A percentile compares a stretch with the other conserved stretches of the same genome.
These are phyloP conservation scores for Trichoderma afroharzianum DNA, from an alignment of 2,329 filamentous ascomycete genomes.

Conservation along the genomic window DNA sequence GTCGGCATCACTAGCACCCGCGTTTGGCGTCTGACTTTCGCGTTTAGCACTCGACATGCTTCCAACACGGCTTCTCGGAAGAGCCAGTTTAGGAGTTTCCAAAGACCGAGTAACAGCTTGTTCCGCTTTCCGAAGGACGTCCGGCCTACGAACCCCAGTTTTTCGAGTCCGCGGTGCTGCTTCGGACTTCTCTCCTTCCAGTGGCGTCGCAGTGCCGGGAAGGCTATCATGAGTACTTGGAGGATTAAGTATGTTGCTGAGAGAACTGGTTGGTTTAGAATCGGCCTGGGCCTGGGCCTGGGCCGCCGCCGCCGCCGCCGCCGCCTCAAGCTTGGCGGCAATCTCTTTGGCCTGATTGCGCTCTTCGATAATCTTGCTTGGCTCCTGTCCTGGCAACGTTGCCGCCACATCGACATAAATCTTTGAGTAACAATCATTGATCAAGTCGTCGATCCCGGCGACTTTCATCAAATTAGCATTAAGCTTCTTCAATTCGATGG, in stretches of 20 bases:
- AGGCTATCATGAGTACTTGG: constrained; percentile 38
- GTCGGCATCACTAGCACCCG: constrained; percentile 33
- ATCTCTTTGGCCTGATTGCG: constrained; percentile 42
- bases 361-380: constrained; percentile 46
- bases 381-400: constrained; percentile 50
- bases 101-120: constrained; percentile 50
- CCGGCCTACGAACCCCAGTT: constrained; percentile 49
- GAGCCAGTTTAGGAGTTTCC: constrained; percentile 45
- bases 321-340: constrained; percentile 34
- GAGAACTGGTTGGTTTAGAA: constrained; percentile 33
- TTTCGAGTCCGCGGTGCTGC: constrained; percentile 39
- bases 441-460: constrained; percentile 83
- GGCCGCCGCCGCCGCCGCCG: constrained; percentile 32
- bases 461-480: constrained; percentile 87
- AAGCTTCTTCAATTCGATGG: constrained; percentile 61
- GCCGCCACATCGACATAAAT: constrained; percentile 67
- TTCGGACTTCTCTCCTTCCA: constrained; percentile 41
- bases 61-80: constrained; percentile 47
- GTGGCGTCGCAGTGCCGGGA: constrained; percentile 33
- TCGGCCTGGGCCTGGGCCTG: constrained; percentile 17
- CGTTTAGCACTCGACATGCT: constrained; percentile 51
- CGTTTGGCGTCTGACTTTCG: constrained; percentile 38
- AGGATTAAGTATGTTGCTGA: constrained; percentile 43
- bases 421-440: constrained; percentile 81
- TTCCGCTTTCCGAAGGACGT: constrained; percentile 60